These are phyloP conservation scores for Medicago ruthenica DNA, from an alignment of 306 rosid genomes.

Conservation along the genomic window DNA sequence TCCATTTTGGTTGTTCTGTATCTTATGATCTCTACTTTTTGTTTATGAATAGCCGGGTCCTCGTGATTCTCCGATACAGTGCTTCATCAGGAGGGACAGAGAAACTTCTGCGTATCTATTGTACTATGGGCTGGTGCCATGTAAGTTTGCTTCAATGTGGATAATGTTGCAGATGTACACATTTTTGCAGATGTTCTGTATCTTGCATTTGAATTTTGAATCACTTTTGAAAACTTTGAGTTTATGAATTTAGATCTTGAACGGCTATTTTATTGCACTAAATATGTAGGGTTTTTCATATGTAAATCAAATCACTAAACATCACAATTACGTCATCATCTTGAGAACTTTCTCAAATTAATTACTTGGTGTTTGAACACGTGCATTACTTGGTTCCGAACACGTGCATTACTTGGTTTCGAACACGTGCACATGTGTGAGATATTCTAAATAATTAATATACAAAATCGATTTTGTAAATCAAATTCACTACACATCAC, in stretches of 20 bases:
- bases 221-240: not conserved
- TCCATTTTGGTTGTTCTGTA: slow-evolving; percentile 8
- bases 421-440: not conserved
- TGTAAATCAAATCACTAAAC: not conserved
- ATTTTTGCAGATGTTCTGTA: too few species aligned
- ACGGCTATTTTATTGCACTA: slow-evolving; percentile 30
- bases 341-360: slow-evolving; percentile 25
- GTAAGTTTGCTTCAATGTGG: slow-evolving; percentile 58
- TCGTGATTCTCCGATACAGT: slow-evolving; percentile 76
- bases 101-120: slow-evolving; percentile 70
- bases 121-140: slow-evolving; percentile 71
- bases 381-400: slow-evolving; percentile 4
- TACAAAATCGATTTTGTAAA: not conserved
- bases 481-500: too few species aligned
- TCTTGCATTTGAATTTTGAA: slow-evolving; percentile 12
- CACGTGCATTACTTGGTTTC: slow-evolving; percentile 6
- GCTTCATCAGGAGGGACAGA: slow-evolving; percentile 83
- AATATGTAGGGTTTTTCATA: slow-evolving; percentile 24
- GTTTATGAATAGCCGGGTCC: slow-evolving; percentile 75
- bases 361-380: not conserved
- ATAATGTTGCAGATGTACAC: slow-evolving; percentile 11
- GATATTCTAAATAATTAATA: not conserved
- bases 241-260: slow-evolving; percentile 18
- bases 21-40: slow-evolving; percentile 31
- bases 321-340: not conserved